Conservation (phyloP, 371 early-diverging fungal genomes). For the Mortierella sp. region DNA sequence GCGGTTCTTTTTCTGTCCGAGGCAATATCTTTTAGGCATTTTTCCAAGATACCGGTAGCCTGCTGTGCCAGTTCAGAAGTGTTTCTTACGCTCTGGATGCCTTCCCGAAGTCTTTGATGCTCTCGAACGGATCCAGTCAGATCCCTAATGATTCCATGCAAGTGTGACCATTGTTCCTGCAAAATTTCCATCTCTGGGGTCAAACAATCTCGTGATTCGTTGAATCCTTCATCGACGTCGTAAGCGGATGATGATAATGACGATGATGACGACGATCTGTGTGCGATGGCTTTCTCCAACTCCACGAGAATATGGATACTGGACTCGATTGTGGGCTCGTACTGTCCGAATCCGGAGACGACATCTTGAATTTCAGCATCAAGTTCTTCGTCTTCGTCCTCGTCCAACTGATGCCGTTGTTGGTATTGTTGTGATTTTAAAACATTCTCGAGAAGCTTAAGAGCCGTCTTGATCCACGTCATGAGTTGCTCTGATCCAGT, state of each 20-base stretch:
- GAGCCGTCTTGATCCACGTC: constrained; percentile 48
- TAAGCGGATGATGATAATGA: neutral
- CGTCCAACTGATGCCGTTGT: constrained; percentile 21
- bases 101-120: constrained; percentile 52
- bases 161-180: constrained; percentile 30
- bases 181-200: constrained; percentile 30
- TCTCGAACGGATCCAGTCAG: constrained; percentile 39
- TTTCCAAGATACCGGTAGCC: constrained; percentile 34
- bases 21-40: constrained; percentile 38
- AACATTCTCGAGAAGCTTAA: constrained; percentile 24
- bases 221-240: neutral
- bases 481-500: constrained; percentile 43
- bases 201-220: constrained; percentile 8
- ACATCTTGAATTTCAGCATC: constrained; percentile 53
- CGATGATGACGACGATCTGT: constrained; percentile 3
- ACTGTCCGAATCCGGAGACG: constrained; percentile 48
- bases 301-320: constrained; percentile 52
- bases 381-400: constrained; percentile 37
- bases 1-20: constrained; percentile 23
- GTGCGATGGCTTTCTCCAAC: constrained; percentile 40
- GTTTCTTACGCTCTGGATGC: constrained; percentile 37
- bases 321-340: constrained; percentile 50
- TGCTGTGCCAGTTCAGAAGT: constrained; percentile 34
- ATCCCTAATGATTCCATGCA: constrained; percentile 32
- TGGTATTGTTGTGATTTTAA: constrained; percentile 13